phyloP scores from a whole-genome alignment of 2,329 filamentous ascomycete genomes.

The Aspergillus neoniger region DNA sequence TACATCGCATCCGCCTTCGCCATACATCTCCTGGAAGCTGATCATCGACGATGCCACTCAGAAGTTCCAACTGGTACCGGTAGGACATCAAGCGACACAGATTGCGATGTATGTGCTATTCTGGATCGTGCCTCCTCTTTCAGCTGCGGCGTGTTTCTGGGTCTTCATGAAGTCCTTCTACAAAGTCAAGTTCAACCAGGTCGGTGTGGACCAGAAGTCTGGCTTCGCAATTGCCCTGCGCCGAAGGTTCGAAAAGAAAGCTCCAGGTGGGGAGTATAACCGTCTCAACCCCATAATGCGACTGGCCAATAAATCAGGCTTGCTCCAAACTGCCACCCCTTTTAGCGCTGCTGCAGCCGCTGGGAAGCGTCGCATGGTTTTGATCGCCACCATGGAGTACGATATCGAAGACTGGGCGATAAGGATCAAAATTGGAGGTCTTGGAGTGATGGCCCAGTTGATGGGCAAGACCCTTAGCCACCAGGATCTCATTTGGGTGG shows the following conservation, averaged over 20 bases:
- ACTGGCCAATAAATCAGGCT: slow-evolving; percentile 34
- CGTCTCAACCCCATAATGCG: slow-evolving; percentile 32
- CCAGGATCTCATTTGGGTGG: slow-evolving; percentile 64
- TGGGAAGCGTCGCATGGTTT: slow-evolving; percentile 52
- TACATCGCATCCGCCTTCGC: slow-evolving; percentile 54
- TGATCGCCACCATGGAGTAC: slow-evolving; percentile 71
- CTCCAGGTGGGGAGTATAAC: not conserved
- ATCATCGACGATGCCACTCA: slow-evolving; percentile 56
- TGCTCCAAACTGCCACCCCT: slow-evolving; percentile 35
- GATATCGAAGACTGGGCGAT: slow-evolving; percentile 69
- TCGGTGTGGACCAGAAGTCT: slow-evolving; percentile 53
- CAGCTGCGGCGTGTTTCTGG: slow-evolving; percentile 53
- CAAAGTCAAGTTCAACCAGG: slow-evolving; percentile 62
- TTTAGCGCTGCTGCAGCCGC: slow-evolving; percentile 27
- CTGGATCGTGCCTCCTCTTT: slow-evolving; percentile 53
- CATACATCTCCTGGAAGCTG: slow-evolving; percentile 58
- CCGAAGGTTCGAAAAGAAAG: not conserved
- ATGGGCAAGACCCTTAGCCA: slow-evolving; percentile 67
- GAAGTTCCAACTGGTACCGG: slow-evolving; percentile 54
- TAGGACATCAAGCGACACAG: slow-evolving; percentile 56
- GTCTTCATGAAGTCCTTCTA: slow-evolving; percentile 63
- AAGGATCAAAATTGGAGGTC: slow-evolving; percentile 70
- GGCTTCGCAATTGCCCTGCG: slow-evolving; percentile 9
- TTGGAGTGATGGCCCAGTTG: slow-evolving; percentile 69
- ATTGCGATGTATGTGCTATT: slow-evolving; percentile 57